Conservation (phyloP, 805 yeast species). For the Sugiyamaella valdiviana region DNA sequence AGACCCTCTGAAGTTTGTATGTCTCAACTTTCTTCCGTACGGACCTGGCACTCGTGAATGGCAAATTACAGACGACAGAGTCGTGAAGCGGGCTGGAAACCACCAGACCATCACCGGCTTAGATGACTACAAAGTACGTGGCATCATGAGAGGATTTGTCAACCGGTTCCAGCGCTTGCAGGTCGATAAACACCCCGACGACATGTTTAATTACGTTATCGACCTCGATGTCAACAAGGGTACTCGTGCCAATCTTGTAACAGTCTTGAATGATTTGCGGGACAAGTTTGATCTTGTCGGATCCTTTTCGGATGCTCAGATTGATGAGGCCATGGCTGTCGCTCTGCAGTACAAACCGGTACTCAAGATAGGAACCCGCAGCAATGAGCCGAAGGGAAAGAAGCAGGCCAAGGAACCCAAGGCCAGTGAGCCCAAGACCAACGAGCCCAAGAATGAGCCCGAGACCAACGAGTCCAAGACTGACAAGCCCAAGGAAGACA, state of each 20-base stretch:
- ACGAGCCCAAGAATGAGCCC: background rate
- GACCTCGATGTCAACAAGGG: slow-evolving; percentile 48
- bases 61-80: slow-evolving; percentile 52
- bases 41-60: slow-evolving; percentile 34
- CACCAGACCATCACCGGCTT: slow-evolving; percentile 73
- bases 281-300: slow-evolving; percentile 39
- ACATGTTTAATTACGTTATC: slow-evolving; percentile 58
- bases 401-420: background rate
- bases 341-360: slow-evolving; percentile 55
- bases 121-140: slow-evolving; percentile 45
- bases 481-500: no score
- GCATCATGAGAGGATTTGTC: slow-evolving; percentile 70
- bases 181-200: slow-evolving; percentile 48
- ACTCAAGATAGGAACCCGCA: slow-evolving; percentile 31
- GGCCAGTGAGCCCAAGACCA: background rate
- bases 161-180: slow-evolving; percentile 60
- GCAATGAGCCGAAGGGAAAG: background rate
- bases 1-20: slow-evolving; percentile 49
- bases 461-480: no score
- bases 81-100: slow-evolving; percentile 68
- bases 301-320: slow-evolving; percentile 38
- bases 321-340: slow-evolving; percentile 42
- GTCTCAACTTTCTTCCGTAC: slow-evolving; percentile 57
- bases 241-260: slow-evolving; percentile 44
- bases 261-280: slow-evolving; percentile 37